Conservation (phyloP, 2,329 filamentous ascomycete genomes). For the Calonectria leucothoes region DNA sequence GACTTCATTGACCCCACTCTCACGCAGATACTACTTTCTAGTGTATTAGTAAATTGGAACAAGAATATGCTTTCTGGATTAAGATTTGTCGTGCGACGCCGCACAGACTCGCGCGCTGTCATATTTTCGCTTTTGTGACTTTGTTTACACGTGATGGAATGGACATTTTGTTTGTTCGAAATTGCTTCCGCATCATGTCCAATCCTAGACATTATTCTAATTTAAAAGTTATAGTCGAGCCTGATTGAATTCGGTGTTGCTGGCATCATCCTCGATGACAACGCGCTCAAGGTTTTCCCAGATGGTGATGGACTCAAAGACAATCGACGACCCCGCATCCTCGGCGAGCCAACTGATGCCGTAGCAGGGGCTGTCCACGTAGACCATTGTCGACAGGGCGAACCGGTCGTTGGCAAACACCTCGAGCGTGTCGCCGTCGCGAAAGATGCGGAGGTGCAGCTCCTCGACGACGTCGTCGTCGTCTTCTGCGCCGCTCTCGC, state of each 20-base stretch:
- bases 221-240: not conserved
- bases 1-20: not conserved
- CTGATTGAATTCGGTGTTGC: not conserved
- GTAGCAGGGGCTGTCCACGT: conserved; percentile 31
- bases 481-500: too few species aligned
- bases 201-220: not conserved
- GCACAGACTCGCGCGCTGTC: not conserved
- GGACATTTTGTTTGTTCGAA: not conserved
- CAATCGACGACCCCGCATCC: not conserved
- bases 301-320: conserved; percentile 35
- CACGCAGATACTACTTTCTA: not conserved
- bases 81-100: not conserved
- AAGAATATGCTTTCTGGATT: not conserved
- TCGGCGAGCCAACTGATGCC: conserved; percentile 43
- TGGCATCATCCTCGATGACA: conserved; percentile 11
- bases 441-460: conserved; percentile 37
- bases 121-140: not conserved
- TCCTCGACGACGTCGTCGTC: conserved; percentile 33
- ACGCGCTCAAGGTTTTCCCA: conserved; percentile 37
- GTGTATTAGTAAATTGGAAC: conserved; percentile 1
- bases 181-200: not conserved
- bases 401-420: conserved; percentile 44
- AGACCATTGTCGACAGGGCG: conserved; percentile 42
- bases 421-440: conserved; percentile 40
- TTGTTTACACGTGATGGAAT: not conserved